Conservation (phyloP, 805 yeast species). For the Debaryomyces tyrocola region DNA sequence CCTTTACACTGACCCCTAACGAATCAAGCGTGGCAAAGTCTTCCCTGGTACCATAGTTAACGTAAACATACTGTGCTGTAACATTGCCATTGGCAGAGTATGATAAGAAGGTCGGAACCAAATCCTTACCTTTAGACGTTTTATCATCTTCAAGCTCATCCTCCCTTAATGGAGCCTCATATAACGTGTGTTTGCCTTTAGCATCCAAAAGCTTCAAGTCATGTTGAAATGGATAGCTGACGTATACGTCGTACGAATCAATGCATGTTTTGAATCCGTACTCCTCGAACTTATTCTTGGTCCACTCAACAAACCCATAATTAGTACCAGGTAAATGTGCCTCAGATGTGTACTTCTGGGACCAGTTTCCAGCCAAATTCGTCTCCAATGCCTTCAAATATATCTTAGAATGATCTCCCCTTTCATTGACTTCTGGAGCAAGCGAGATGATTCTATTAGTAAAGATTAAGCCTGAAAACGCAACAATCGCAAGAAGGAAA, state of each 20-base stretch:
- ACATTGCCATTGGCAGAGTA: constrained; percentile 67
- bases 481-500: neutral
- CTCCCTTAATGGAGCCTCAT: constrained; percentile 52
- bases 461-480: too few species aligned
- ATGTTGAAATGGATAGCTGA: constrained; percentile 51
- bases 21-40: constrained; percentile 50
- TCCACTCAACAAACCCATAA: constrained; percentile 46
- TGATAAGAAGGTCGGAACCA: constrained; percentile 55
- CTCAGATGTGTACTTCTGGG: constrained; percentile 38
- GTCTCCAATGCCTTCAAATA: constrained; percentile 16
- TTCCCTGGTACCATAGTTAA: constrained; percentile 56
- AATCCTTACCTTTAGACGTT: constrained; percentile 36
- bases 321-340: constrained; percentile 51
- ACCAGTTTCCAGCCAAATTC: constrained; percentile 45
- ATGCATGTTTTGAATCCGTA: constrained; percentile 51
- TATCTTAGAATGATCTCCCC: neutral
- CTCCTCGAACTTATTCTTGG: constrained; percentile 47
- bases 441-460: too few species aligned
- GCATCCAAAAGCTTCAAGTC: constrained; percentile 35
- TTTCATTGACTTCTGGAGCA: neutral
- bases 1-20: constrained; percentile 44
- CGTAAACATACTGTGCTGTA: constrained; percentile 54
- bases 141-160: constrained; percentile 43
- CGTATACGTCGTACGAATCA: constrained; percentile 58
- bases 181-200: constrained; percentile 34